phyloP scores from a whole-genome alignment of 73 alveolate genomes.

The Tetrahymena thermophila region DNA sequence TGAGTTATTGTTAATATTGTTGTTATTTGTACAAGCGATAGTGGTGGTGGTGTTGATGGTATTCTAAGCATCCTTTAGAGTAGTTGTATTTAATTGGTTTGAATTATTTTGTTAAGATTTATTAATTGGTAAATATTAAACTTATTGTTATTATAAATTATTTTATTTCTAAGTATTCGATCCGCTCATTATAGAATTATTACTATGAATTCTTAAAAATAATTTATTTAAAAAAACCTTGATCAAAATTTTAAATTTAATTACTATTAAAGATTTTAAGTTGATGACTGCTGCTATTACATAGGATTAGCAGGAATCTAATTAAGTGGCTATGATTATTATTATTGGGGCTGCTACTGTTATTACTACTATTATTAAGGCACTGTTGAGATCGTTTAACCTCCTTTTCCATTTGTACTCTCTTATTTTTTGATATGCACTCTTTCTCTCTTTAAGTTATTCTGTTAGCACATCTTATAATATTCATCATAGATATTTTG shows the following conservation, averaged over 20 bases:
- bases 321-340: not conserved
- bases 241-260: not conserved
- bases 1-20: not conserved
- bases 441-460: not conserved
- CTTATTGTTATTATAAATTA: not conserved
- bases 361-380: not conserved
- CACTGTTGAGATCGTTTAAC: not conserved
- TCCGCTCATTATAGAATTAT: not conserved
- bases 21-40: too few species aligned
- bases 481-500: constrained; percentile 32
- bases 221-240: not conserved
- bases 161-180: not conserved
- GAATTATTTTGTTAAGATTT: not conserved
- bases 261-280: not conserved
- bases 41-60: not conserved
- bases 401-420: not conserved
- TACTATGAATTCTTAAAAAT: not conserved
- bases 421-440: not conserved
- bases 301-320: not conserved
- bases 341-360: not conserved
- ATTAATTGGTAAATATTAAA: not conserved
- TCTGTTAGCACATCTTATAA: not conserved
- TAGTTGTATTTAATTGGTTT: too few species aligned
- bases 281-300: not conserved
- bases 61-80: not conserved